These are phyloP conservation scores for Nepenthes alata DNA, from an alignment of 179 eudicot genomes.

Conservation along the genomic window DNA sequence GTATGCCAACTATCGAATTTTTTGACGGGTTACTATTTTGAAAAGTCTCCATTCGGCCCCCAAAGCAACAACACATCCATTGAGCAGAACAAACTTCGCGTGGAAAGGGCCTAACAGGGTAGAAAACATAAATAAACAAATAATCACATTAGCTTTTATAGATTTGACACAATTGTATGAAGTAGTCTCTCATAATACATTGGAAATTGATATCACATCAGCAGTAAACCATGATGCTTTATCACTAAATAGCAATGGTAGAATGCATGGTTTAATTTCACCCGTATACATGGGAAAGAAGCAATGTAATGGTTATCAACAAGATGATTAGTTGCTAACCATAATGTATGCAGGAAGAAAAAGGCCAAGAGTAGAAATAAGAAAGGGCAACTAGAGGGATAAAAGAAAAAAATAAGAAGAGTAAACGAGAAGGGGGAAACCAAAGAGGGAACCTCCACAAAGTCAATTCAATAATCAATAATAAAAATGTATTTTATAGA, in stretches of 20 bases:
- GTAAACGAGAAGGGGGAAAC: too few relatives aligned
- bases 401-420: too few relatives aligned
- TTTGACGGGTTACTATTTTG: constrained; percentile 19
- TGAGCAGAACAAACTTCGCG: constrained; percentile 29
- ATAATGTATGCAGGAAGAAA: too few relatives aligned
- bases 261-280: not conserved
- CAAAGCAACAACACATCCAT: constrained; percentile 26
- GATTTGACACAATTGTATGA: not conserved
- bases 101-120: constrained; percentile 38
- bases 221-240: not conserved
- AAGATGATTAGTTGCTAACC: too few relatives aligned
- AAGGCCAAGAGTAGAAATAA: too few relatives aligned
- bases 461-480: too few relatives aligned
- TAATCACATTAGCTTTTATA: not conserved
- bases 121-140: not conserved
- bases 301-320: too few relatives aligned
- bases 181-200: not conserved
- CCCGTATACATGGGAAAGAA: not conserved
- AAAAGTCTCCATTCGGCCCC: constrained; percentile 32
- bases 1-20: constrained; percentile 22
- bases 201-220: not conserved
- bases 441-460: too few relatives aligned
- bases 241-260: not conserved
- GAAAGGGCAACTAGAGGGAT: too few relatives aligned
- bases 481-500: too few relatives aligned